phyloP scores from a whole-genome alignment of 306 rosid genomes.

The Potentilla sterilis region DNA sequence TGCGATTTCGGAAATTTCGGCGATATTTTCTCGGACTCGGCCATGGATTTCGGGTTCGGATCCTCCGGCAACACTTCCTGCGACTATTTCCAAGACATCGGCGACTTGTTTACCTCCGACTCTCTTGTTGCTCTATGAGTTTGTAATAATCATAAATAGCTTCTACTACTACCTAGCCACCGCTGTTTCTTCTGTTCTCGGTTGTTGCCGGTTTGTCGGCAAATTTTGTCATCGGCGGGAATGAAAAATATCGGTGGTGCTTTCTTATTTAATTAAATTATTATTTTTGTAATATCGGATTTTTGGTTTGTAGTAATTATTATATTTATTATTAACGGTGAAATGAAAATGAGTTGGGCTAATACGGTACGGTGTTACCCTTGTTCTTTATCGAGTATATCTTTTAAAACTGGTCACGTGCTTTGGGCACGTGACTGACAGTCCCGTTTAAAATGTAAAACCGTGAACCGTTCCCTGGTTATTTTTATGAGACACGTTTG shows the following conservation, averaged over 20 bases:
- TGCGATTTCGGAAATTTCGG: constrained; percentile 17
- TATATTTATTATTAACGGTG: constrained; percentile 10
- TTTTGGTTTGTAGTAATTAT: constrained; percentile 10
- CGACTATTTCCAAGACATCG: constrained; percentile 80
- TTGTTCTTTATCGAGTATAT: neutral
- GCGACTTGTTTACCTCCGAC: constrained; percentile 69
- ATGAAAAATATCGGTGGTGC: constrained; percentile 17
- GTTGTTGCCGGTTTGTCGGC: constrained; percentile 33
- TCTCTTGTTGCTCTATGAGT: constrained; percentile 56
- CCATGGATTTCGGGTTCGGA: constrained; percentile 47
- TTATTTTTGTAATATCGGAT: neutral
- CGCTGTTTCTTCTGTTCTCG: neutral
- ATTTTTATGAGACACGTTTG: constrained; percentile 9
- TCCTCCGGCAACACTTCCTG: constrained; percentile 12
- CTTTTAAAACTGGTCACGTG: neutral
- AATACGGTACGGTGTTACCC: neutral
- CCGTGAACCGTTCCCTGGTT: neutral
- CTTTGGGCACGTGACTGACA: neutral
- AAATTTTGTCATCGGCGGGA: constrained; percentile 51
- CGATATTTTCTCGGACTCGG: constrained; percentile 25
- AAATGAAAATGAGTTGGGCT: neutral
- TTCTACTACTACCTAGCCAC: neutral
- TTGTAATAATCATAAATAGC: neutral
- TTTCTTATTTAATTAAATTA: neutral
- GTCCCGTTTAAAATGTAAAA: neutral